A percentile compares a stretch with the other conserved stretches of the same genome.
Evolutionary conservation across 202 grass and related monocot genomes (phyloP).

Genomic region (Saccharum hybrid): DNA sequence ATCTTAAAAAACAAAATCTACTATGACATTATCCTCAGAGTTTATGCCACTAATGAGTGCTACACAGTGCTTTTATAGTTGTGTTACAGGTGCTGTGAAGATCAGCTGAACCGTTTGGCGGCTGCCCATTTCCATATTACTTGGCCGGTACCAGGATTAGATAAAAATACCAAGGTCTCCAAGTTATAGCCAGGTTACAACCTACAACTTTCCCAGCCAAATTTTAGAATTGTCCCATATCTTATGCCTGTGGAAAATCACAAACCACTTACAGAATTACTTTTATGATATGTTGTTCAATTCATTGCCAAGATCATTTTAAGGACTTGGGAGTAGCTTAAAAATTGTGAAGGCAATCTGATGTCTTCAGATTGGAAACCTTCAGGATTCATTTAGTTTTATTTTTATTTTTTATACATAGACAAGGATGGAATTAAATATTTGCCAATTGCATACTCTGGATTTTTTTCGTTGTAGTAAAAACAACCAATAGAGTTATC

Average conservation of each 20-base stretch:
- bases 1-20: conserved; percentile 34
- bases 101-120: conserved; percentile 4
- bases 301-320: neutral
- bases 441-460: neutral
- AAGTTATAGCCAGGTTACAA: conserved; percentile 29
- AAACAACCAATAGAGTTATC: conserved; percentile 4
- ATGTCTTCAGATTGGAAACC: conserved; percentile 34
- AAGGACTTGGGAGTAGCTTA: conserved; percentile 11
- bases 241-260: neutral
- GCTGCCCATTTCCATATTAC: conserved; percentile 13
- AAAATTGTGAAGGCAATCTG: conserved; percentile 27
- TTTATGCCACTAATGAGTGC: neutral
- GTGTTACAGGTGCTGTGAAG: conserved; percentile 1
- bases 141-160: neutral
- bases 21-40: conserved; percentile 3
- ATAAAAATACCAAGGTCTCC: neutral
- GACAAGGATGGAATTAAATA: conserved; percentile 9
- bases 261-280: too few relatives aligned
- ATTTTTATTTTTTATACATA: conserved; percentile 12
- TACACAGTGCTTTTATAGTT: neutral
- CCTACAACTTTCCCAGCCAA: neutral
- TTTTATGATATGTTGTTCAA: neutral
- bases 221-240: conserved; percentile 2
- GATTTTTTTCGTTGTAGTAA: conserved; percentile 1
- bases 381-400: conserved; percentile 13